Evolutionary conservation across 2,329 filamentous ascomycete genomes (phyloP), one percentile per base, ranked within the genome.

Genomic region (Colletotrichum horii): DNA sequence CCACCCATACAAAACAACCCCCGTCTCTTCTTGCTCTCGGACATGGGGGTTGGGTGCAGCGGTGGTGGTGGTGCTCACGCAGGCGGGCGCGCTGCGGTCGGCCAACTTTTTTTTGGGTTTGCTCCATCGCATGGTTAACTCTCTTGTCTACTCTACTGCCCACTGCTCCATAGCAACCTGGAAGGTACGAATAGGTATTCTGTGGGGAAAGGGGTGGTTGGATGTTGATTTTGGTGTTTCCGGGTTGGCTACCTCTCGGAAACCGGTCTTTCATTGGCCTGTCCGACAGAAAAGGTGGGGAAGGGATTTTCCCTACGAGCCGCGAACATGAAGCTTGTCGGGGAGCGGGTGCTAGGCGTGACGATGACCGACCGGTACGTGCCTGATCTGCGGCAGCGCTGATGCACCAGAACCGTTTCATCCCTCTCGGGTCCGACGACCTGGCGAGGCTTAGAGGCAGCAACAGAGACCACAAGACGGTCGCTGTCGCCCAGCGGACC

Each of bases 351-450:
- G n/a, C 12, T 19, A 30, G 28, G 58, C 28, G 28, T 12, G 48
- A 19, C 22, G 62, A 62, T 65, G 61, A 36, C 61, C 19, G 15
- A 56, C 38, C 55, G 72, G 48, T 73, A 38, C 64, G 71, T 74
- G 70, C 43, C 48, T 48, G 62, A 60, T 66, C 74, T 76, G 74
- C 71, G 74, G 74, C 74, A 76, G 66, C 48, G 26, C 66, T 76
- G 74, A 75, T 70, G 74, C 74, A 75, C 12, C 71, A 76, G 66
- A 61, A 67, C 34, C 55, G 74, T 76, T 76, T 76, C 74, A 76
- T 74, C 74, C 26, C 55, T 16, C 43, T 69, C 70, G 70, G 74
- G 43, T 73, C 58, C 58, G 58, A 61, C 58, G 58, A 61, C 70
- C 74, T 52, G 58, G 62, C 56, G 56, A 73, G 62, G 36, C 65